Evolutionary conservation across 768 basidiomycete genomes (phyloP), one percentile per base, ranked within the genome.

Genomic region (Saitozyma podzolica): DNA sequence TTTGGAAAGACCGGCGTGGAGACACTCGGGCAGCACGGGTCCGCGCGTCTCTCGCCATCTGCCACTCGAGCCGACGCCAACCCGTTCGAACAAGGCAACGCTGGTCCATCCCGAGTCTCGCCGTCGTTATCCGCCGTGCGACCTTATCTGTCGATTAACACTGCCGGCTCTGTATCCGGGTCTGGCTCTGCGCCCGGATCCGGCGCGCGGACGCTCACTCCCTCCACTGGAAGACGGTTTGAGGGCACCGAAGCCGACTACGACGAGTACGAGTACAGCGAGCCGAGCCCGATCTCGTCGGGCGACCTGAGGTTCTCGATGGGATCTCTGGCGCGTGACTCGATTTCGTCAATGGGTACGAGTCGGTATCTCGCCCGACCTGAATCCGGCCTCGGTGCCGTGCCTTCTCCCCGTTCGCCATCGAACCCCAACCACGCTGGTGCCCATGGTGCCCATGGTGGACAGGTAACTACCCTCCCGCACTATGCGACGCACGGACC

Each of bases 221-320:
- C 65, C 8, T 29, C 51, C n/a, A 29, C 29, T 29, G 29, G 29
- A 29, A 29, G 29, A 29, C 29, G 29, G 29, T 29, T 29, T 29
- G 29, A 29, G 29, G 42, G 40, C 45, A 47, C 59, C 8, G 62
- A 56, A 17, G 48, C 54, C n/a, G 9, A 37, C 37, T 50, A 42
- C 47, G 54, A 40, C 50, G 57, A 50, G 50, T 19, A 37, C 40
- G 59, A 47, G 17, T 13, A 40, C 17, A 47, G 57, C 48, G 62
- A 58, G 19, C 56, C 51, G 2, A 47, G 50, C 11, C 63, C 59
- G 20, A 56, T 42, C n/a, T 50, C 41, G 11, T 58, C 70, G n/a
- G 67, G 59, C 10, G 77, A 79, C 56, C 59, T 79, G n/a, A 61
- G 78, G 16, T 79, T 79, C 70, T 79, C 78, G 0, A 77, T 79